Evolutionary conservation across 2,329 filamentous ascomycete species (phyloP).

Genomic region (Iodosphaeria phyllophila): DNA sequence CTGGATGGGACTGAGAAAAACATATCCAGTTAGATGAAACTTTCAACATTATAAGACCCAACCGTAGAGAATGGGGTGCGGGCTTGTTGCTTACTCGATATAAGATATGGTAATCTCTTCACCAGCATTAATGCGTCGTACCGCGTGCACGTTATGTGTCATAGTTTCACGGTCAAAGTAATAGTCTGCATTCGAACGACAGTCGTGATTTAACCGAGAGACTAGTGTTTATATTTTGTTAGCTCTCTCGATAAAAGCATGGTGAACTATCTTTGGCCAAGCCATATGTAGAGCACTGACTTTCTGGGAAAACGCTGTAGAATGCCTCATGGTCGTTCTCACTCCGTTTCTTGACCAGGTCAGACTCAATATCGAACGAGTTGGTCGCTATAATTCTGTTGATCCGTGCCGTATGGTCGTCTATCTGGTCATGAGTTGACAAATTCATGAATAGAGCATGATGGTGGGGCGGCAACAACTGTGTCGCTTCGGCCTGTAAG

Average conservation of each 20-base stretch:
- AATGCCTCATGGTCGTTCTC: constrained; percentile 9
- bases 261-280: too few relatives aligned
- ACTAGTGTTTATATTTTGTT: constrained; percentile 8
- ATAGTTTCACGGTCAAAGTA: constrained; percentile 19
- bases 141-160: constrained; percentile 19
- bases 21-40: neutral
- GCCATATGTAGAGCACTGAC: too few relatives aligned
- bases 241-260: too few relatives aligned
- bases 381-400: constrained; percentile 19
- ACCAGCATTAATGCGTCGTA: constrained; percentile 19
- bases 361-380: constrained; percentile 18
- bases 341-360: constrained; percentile 8
- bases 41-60: neutral
- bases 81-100: constrained; percentile 13
- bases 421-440: constrained; percentile 14
- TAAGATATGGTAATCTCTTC: constrained; percentile 25
- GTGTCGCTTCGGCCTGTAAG: constrained; percentile 14
- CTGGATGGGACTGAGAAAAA: constrained; percentile 12
- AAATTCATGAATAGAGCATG: constrained; percentile 15
- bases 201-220: constrained; percentile 25
- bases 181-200: constrained; percentile 24
- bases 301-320: constrained; percentile 20
- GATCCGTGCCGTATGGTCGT: constrained; percentile 11
- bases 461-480: constrained; percentile 13
- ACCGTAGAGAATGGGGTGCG: neutral